phyloP scores from a whole-genome alignment of 2,329 filamentous ascomycete species.

The Penicillium occitanis region DNA sequence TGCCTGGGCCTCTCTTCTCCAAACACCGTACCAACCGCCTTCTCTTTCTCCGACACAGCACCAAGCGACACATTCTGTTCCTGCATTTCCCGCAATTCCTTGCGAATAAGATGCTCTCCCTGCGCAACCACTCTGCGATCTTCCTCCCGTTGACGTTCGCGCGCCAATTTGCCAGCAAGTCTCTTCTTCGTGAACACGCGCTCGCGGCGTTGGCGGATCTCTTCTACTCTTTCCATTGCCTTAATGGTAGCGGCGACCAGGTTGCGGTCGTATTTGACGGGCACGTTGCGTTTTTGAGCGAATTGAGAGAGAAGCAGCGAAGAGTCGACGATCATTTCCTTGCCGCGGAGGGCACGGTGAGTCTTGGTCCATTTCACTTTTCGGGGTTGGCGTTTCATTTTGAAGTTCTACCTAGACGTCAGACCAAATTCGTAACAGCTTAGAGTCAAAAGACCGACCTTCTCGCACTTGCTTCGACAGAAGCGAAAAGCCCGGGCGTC shows the following conservation, averaged over 20 bases:
- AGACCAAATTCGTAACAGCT: too few species aligned
- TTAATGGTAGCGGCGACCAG: constrained; percentile 82
- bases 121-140: constrained; percentile 87
- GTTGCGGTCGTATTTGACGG: constrained; percentile 93
- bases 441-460: constrained; percentile 29
- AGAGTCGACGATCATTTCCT: constrained; percentile 88
- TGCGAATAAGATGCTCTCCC: constrained; percentile 88
- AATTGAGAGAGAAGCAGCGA: constrained; percentile 73
- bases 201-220: constrained; percentile 81
- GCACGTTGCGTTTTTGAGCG: constrained; percentile 87
- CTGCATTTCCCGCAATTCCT: constrained; percentile 61
- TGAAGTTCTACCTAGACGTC: constrained; percentile 61
- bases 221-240: constrained; percentile 86
- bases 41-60: constrained; percentile 33
- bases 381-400: constrained; percentile 97
- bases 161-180: constrained; percentile 75
- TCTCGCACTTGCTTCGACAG: constrained; percentile 68
- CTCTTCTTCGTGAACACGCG: constrained; percentile 90
- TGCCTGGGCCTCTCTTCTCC: constrained; percentile 44
- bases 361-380: constrained; percentile 98
- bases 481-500: constrained; percentile 67
- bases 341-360: constrained; percentile 80
- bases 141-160: constrained; percentile 72
- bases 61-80: constrained; percentile 40
- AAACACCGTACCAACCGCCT: constrained; percentile 36